Percentiles rank a stretch among this genome's conserved stretches.
These are phyloP conservation scores for Bacterosira constricta DNA, from an alignment of 108 stramenopile species.

Conservation along the genomic window DNA sequence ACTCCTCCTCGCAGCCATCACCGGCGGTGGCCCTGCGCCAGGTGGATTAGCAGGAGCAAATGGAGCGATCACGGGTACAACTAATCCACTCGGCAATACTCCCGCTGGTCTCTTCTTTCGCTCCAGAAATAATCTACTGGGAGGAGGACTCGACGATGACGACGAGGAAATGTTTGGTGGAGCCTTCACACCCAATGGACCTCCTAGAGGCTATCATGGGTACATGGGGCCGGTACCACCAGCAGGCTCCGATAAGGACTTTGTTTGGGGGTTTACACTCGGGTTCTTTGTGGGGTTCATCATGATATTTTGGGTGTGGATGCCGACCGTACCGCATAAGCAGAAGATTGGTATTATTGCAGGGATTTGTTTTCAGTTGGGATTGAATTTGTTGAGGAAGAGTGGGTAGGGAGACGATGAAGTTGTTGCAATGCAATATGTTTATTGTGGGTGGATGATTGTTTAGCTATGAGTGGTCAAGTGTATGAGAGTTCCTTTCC, in stretches of 20 bases:
- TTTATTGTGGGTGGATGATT: too few relatives aligned
- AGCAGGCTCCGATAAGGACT: constrained; percentile 85
- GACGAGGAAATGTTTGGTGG: constrained; percentile 24
- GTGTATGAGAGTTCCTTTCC: too few relatives aligned
- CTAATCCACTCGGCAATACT: not conserved
- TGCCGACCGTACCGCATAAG: constrained; percentile 87
- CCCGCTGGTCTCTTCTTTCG: constrained; percentile 13
- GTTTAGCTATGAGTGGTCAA: too few relatives aligned
- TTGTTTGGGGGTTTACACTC: constrained; percentile 90
- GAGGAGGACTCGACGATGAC: not conserved
- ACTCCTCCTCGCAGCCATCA: constrained; percentile 37
- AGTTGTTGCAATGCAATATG: too few relatives aligned
- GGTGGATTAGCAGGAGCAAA: not conserved
- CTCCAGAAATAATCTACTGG: not conserved
- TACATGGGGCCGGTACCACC: constrained; percentile 45
- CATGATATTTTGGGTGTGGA: constrained; percentile 95
- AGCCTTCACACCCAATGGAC: constrained; percentile 5
- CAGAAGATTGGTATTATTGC: constrained; percentile 92
- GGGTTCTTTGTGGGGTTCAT: constrained; percentile 93
- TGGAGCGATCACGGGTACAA: too few relatives aligned
- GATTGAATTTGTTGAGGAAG: constrained; percentile 59
- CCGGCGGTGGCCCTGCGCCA: not conserved
- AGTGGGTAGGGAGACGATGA: constrained; percentile 17
- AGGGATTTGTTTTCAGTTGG: constrained; percentile 81
- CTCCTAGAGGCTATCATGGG: constrained; percentile 4